Base-by-base conservation (phyloP, 2,329 filamentous ascomycete species). In the Aotearoamyces nothofagi region DNA sequence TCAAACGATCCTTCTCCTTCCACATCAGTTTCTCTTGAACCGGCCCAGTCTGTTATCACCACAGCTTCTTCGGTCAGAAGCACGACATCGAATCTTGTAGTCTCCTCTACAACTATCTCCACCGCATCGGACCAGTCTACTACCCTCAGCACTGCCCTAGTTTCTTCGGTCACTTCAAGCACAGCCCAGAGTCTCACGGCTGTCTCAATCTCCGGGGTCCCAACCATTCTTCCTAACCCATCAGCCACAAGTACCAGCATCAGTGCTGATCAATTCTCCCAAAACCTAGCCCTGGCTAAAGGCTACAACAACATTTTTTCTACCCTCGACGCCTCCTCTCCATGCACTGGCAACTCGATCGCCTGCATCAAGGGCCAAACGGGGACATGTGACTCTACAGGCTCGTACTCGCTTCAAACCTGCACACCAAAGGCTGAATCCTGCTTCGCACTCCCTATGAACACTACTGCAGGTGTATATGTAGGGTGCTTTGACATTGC, bases 361-460 rank as follows among this genome's bases (percentile, higher is more conserved):
- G 66, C 67, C 4, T 74, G 69, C 30, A 58, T 73, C 24, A 44
- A 52, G 9, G 61, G 64, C 13, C 54, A 58, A 27, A 41, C 63
- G 4, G 66, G 54, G n/a, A 44, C 44, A 9, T 75, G 69, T 40
- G 46, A 48, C 15, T 31, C 37, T 13, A 34, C 36, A 8, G 58
- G 59, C 11, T 43, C 39, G 0, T 72, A 63, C 39, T 40, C 47
- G 4, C 54, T 69, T 1, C 35, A 46, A 7, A 59, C 59, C 22
- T 51, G 48, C 16, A 23, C 22, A 1, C 27, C 37, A 1, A n/a
- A n/a, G n/a, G 50, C 47, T 7, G 45, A 47, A 25, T 46, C 51
- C 26, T 74, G 69, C 46, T 63, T 58, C 27, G 69, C 64, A 2
- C 45, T 72, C 35, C 69, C 69, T 1, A 60, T 69, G 54, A 58